A percentile compares a stretch with the other conserved stretches of the same genome.
These are phyloP conservation scores for Albatrellus ellisii DNA, from an alignment of 768 basidiomycete species.

Conservation along the genomic window DNA sequence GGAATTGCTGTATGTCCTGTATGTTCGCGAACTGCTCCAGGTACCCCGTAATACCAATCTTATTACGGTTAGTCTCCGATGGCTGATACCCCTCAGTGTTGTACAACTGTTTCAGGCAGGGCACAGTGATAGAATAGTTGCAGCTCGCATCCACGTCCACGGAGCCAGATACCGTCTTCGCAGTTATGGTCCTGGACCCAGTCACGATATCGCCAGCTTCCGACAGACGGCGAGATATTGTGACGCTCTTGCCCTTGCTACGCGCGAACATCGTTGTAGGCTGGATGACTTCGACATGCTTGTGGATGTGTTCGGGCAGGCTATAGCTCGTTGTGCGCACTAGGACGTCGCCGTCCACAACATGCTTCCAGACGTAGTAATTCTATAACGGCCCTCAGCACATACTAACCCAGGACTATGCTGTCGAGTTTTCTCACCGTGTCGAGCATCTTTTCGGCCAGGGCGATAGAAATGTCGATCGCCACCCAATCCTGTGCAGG, in stretches of 20 bases:
- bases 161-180: slow-evolving; percentile 28
- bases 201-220: not conserved
- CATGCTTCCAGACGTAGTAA: slow-evolving; percentile 50
- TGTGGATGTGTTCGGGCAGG: slow-evolving; percentile 36
- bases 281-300: slow-evolving; percentile 47
- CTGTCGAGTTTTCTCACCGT: slow-evolving; percentile 31
- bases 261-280: slow-evolving; percentile 49
- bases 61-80: slow-evolving; percentile 17
- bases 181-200: not conserved
- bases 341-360: slow-evolving; percentile 35
- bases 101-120: slow-evolving; percentile 15
- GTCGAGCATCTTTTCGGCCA: slow-evolving; percentile 60
- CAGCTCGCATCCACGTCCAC: slow-evolving; percentile 21
- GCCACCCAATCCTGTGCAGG: slow-evolving; percentile 61
- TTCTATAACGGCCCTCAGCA: slow-evolving; percentile 24
- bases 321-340: slow-evolving; percentile 43
- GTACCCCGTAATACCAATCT: slow-evolving; percentile 22
- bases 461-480: slow-evolving; percentile 38
- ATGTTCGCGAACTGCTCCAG: slow-evolving; percentile 12
- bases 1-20: slow-evolving; percentile 11
- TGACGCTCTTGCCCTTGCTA: slow-evolving; percentile 20
- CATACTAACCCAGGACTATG: not conserved
- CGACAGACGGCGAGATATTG: slow-evolving; percentile 41
- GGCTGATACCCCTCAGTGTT: slow-evolving; percentile 4
- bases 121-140: slow-evolving; percentile 22